Evolutionary conservation across 495 filamentous ascomycete genomes (phyloP).

Genomic region (Umbilicaria muhlenbergii): DNA sequence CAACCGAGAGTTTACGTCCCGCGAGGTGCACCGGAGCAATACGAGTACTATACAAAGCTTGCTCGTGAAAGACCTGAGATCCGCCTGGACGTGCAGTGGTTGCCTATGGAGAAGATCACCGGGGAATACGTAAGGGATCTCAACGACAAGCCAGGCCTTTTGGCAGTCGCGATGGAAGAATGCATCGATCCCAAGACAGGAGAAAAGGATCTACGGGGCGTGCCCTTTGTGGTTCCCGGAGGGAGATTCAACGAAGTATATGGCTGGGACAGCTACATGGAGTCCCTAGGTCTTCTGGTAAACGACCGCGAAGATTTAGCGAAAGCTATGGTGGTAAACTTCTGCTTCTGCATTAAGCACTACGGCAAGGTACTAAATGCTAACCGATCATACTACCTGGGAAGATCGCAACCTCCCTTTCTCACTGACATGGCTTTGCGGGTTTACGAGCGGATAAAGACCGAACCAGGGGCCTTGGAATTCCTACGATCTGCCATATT

Average conservation of each 20-base stretch:
- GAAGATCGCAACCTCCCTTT: constrained; percentile 88
- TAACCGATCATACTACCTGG: constrained; percentile 88
- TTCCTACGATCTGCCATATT: constrained; percentile 66
- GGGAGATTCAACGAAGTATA: constrained; percentile 96
- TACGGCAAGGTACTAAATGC: constrained; percentile 98
- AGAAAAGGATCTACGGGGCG: constrained; percentile 50
- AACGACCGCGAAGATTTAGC: constrained; percentile 70
- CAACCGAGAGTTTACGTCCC: constrained; percentile 88
- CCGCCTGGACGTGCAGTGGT: constrained; percentile 66
- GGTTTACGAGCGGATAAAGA: constrained; percentile 75
- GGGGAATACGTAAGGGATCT: constrained; percentile 57
- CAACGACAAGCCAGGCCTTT: constrained; percentile 71
- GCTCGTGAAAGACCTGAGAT: constrained; percentile 62
- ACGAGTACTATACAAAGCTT: constrained; percentile 70
- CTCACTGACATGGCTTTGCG: constrained; percentile 92
- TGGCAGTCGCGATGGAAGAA: constrained; percentile 82
- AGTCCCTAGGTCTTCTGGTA: constrained; percentile 68
- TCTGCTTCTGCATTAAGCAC: constrained; percentile 94
- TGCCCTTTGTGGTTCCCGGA: constrained; percentile 91
- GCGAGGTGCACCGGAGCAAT: constrained; percentile 66
- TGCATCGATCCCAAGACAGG: constrained; percentile 44
- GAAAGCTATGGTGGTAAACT: constrained; percentile 87
- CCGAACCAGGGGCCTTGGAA: constrained; percentile 56
- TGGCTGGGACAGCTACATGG: constrained; percentile 97
- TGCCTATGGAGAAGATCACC: constrained; percentile 53